Percentiles rank a stretch among this genome's conserved stretches.
phyloP scores from a whole-genome alignment of 192 early-diverging fungal species.

The Coemansia sp. region DNA sequence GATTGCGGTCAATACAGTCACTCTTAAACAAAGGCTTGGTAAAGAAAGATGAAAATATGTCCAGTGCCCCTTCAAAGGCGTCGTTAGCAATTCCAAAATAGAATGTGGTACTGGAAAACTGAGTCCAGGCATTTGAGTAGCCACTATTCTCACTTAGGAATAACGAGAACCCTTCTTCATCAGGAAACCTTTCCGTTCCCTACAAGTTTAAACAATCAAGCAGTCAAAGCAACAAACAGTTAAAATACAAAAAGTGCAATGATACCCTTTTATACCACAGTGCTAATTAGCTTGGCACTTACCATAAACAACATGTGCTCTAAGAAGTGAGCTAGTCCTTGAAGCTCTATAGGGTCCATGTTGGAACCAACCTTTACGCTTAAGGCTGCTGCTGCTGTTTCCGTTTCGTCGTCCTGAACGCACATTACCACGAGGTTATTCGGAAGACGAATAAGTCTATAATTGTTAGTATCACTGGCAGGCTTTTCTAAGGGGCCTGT shows the following conservation, averaged over 20 bases:
- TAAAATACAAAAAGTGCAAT: background rate
- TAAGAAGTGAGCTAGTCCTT: constrained; percentile 64
- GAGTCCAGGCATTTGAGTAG: constrained; percentile 29
- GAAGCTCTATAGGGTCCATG: constrained; percentile 57
- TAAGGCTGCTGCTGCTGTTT: constrained; percentile 54
- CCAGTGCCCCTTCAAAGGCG: constrained; percentile 58
- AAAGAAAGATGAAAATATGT: constrained; percentile 80
- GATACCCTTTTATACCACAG: background rate
- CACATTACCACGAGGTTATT: constrained; percentile 60
- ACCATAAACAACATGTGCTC: constrained; percentile 66
- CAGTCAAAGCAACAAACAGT: background rate
- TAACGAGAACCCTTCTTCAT: constrained; percentile 60
- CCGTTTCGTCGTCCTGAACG: constrained; percentile 53
- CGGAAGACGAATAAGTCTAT: constrained; percentile 53
- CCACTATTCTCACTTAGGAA: constrained; percentile 28
- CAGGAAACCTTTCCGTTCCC: constrained; percentile 67
- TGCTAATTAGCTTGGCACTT: background rate
- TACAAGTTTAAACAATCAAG: background rate
- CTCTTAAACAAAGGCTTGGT: constrained; percentile 77
- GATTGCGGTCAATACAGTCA: constrained; percentile 81
- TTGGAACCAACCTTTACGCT: constrained; percentile 62
- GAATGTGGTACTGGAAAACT: background rate
- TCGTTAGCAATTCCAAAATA: constrained; percentile 24
- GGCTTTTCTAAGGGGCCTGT: constrained; percentile 35
- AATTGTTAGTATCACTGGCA: constrained; percentile 53